Percentiles rank a stretch among this genome's conserved stretches.
Evolutionary conservation across 106 monocot species (phyloP).

Genomic region (Hemerocallis citrina): DNA sequence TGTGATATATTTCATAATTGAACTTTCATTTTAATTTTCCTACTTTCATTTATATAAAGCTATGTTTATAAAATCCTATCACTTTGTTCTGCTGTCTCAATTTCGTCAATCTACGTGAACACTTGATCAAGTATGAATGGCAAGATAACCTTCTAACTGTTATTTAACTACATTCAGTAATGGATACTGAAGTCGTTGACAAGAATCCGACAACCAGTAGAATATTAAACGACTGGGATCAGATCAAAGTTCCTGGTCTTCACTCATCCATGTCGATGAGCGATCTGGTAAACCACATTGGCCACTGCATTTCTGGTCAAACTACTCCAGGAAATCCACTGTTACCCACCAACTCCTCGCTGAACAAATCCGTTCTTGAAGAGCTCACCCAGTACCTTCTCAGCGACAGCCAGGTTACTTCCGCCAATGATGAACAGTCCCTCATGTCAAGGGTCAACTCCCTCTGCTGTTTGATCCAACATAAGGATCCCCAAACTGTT

Average conservation of each 20-base stretch:
- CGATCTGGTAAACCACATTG: slow-evolving; percentile 62
- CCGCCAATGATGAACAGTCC: slow-evolving; percentile 53
- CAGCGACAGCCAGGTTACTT: slow-evolving; percentile 36
- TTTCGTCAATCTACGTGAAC: no score
- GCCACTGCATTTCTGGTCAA: slow-evolving; percentile 51
- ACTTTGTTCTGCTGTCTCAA: no score
- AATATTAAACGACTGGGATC: slow-evolving; percentile 18
- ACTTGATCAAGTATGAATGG: no score
- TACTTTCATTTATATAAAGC: no score
- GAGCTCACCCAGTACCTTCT: slow-evolving; percentile 57
- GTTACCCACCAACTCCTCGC: not conserved
- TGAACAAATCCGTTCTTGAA: slow-evolving; percentile 32
- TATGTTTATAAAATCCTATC: no score
- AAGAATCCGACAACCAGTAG: slow-evolving; percentile 17
- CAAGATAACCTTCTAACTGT: no score
- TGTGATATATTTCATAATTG: no score
- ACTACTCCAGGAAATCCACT: slow-evolving; percentile 24
- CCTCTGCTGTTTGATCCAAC: slow-evolving; percentile 57
- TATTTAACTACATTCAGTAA: slow-evolving; percentile 13
- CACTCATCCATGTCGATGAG: slow-evolving; percentile 58
- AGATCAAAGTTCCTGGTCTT: slow-evolving; percentile 49
- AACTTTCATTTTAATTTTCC: no score
- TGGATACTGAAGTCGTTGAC: slow-evolving; percentile 21
- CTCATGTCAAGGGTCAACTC: slow-evolving; percentile 86
- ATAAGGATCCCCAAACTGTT: slow-evolving; percentile 23